Evolutionary conservation across 148 eudicot species (phyloP).

Genomic region (Camellia sinensis): DNA sequence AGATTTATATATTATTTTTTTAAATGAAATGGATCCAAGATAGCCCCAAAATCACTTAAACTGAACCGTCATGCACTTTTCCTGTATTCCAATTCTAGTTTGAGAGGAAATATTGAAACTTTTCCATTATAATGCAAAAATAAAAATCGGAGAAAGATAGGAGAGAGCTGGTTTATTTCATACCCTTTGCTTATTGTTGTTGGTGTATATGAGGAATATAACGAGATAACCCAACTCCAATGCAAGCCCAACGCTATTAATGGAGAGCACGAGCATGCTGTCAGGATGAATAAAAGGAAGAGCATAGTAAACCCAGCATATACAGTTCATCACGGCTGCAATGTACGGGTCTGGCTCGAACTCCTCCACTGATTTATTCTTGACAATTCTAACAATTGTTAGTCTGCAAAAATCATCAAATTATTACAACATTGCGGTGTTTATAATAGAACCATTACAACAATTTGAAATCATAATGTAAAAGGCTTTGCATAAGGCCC

Average conservation of each 20-base stretch:
- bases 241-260: constrained; percentile 38
- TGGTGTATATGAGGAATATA: constrained; percentile 24
- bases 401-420: constrained; percentile 19
- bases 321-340: constrained; percentile 36
- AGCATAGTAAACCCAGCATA: constrained; percentile 51
- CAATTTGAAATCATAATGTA: too few species aligned
- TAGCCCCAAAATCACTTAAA: too few species aligned
- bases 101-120: too few species aligned
- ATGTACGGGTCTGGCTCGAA: constrained; percentile 38
- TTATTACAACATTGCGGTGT: too few species aligned
- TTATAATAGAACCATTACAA: too few species aligned
- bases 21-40: too few species aligned
- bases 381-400: constrained; percentile 21
- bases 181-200: constrained; percentile 29
- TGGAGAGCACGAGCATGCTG: constrained; percentile 41
- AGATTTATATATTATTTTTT: too few species aligned
- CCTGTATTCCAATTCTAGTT: too few species aligned
- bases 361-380: constrained; percentile 42
- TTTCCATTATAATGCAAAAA: too few species aligned
- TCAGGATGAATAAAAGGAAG: constrained; percentile 44
- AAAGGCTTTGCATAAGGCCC: too few species aligned
- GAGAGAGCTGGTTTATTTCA: not conserved
- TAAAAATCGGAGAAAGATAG: not conserved
- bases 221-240: constrained; percentile 33
- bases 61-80: too few species aligned